These are phyloP conservation scores for Colletotrichum lentis DNA, from an alignment of 2,329 filamentous ascomycete genomes.

Conservation along the genomic window DNA sequence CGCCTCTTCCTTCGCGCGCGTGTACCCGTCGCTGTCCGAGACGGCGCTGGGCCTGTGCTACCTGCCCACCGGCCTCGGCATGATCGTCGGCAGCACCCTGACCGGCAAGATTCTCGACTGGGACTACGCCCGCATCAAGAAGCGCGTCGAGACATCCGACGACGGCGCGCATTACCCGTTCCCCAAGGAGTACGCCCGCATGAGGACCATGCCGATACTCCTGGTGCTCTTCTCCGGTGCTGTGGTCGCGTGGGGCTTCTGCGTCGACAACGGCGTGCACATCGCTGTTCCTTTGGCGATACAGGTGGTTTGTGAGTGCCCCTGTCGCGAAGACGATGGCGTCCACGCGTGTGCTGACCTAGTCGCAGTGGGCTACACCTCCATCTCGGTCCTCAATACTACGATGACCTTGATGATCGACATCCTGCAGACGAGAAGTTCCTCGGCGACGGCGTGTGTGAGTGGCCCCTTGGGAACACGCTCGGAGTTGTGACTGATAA, in stretches of 20 bases:
- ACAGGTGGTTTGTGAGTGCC: slow-evolving; percentile 41
- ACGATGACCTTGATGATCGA: slow-evolving; percentile 48
- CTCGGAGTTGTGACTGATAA: not conserved
- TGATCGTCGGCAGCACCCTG: slow-evolving; percentile 43
- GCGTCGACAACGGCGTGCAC: slow-evolving; percentile 40
- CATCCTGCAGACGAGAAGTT: slow-evolving; percentile 44
- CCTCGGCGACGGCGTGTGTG: slow-evolving; percentile 44
- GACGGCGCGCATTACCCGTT: slow-evolving; percentile 33
- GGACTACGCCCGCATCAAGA: slow-evolving; percentile 43
- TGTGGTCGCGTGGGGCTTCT: slow-evolving; percentile 45
- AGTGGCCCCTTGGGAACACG: not conserved
- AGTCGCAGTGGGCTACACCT: slow-evolving; percentile 43
- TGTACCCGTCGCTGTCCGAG: slow-evolving; percentile 43
- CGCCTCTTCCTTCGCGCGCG: slow-evolving; percentile 44
- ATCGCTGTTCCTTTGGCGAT: slow-evolving; percentile 42
- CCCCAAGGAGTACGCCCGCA: slow-evolving; percentile 43
- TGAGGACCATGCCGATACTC: slow-evolving; percentile 42
- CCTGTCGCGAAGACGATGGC: not conserved
- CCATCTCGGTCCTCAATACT: slow-evolving; percentile 45
- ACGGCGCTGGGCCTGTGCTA: slow-evolving; percentile 47
- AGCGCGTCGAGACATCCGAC: slow-evolving; percentile 4
- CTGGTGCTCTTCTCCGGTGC: slow-evolving; percentile 41
- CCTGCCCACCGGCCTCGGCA: slow-evolving; percentile 45
- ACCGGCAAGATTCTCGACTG: slow-evolving; percentile 45
- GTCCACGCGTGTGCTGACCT: not conserved